Evolutionary conservation across 1,284 basidiomycete genomes (phyloP), one percentile per base, ranked within the genome.

Genomic region (Chalciporus sp.): DNA sequence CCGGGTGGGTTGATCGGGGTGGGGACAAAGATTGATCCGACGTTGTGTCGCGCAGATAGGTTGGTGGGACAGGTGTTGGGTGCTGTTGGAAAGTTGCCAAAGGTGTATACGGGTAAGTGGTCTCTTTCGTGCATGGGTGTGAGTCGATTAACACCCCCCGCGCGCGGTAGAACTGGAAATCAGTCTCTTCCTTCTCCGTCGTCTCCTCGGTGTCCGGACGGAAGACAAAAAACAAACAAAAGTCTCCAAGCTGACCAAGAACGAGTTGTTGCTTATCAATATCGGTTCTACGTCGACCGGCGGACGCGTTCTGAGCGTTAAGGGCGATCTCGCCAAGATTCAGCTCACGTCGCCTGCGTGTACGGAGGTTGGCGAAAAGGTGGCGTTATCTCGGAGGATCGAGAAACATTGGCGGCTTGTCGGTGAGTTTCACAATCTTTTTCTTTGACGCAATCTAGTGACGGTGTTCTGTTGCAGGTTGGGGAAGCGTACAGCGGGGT

Each of bases 171-270:
- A 92, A 71, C 80, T 96, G 47, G 94, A 96, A 74, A 95, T 95
- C 72, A 92, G 86, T 67, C 76, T 95, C 61, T 97, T 96, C 86
- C 79, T 97, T 44, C 87, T 97, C 44, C 91, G 97, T 59, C 86
- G 97, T 60, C 76, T 99, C 57, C 84, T 99, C n/a, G 96, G 96
- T 74, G 97, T 98, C 62, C 95, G 96, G 74, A 94, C 93, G 27
- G 95, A 98, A 73, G 96, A 98, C 77, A 96, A 95, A 79, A 98
- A 98, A 74, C 93, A 96, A 73, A 97, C 96, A 46, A 98, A 94
- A 73, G 94, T 95, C 27, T 81, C 91, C 51, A 98, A 98, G 74
- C 82, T 98, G 46, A 83, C 87, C 52, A 97, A 97, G 75, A 92
- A 91, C 72, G 96, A 99, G 75, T 84, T 98, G 4, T 77, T 99